Evolutionary conservation across 352 stramenopile species (phyloP), one percentile per base, ranked within the genome.

Genomic region (Phytophthora sansomeana): DNA sequence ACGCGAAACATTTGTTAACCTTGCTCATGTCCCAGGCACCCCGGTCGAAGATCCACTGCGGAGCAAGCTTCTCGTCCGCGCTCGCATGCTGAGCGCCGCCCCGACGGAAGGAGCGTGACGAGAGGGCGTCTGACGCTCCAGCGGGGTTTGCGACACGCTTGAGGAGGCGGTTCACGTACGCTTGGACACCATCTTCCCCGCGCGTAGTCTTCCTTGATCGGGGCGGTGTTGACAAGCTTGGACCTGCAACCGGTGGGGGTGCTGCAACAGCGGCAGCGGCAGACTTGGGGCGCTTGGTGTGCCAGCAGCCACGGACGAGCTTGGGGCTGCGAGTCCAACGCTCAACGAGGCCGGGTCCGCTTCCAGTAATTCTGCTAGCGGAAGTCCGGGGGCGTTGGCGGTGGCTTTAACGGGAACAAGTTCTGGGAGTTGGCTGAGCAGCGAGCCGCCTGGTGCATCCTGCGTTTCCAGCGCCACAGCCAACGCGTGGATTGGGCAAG

Each of bases 1-100:
- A 77, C 0, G 47, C 49, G 28, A 80, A 75, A 0, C 21, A 58
- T 17, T 83, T 78, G 46, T 71, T 80, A 0, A 53, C 73, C 0
- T 50, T 61, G 3, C 19, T 68, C 62, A 78, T 63, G 43, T 80
- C 75, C 69, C 69, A 77, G 0, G 61, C 10, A 58, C 66, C 32
- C 10, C 32, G 32, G 32, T 36, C 32, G 35, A 42, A 42, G 35
- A 42, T 42, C 53, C 67, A 80, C 13, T 74, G 67, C 4, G 61
- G 30, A n/a, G 56, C 50, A 1, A 72, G 42, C 0, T 48, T 43
- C 2, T 63, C 29, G n/a, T 63, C 55, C 6, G 55, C 63, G 42
- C 79, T 75, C 0, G 65, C 60, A 39, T 78, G 60, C 36, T 80
- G 60, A 0, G 53, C 63, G 0, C 56, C 67, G 5, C 74, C 63